A percentile compares a stretch with the other conserved stretches of the same genome.
phyloP scores from a whole-genome alignment of 371 early-diverging fungal species.

The Lichtheimia corymbifera region DNA sequence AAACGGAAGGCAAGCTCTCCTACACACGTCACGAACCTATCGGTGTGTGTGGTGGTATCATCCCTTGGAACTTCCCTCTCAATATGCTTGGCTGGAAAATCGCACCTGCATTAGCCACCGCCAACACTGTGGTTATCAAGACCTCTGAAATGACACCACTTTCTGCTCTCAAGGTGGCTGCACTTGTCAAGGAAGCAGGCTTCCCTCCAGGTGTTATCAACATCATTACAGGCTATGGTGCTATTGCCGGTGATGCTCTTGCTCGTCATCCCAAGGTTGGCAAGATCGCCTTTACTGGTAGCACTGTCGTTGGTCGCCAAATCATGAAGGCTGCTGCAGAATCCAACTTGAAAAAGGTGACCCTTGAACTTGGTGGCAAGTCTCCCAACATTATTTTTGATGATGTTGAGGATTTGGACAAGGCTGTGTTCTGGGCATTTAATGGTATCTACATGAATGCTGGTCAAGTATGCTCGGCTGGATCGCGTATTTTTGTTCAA shows the following conservation, averaged over 20 bases:
- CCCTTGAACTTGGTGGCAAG: constrained; percentile 84
- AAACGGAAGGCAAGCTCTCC: constrained; percentile 45
- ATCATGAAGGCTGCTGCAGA: constrained; percentile 60
- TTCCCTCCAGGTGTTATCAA: constrained; percentile 73
- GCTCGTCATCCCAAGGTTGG: constrained; percentile 39
- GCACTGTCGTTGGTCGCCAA: constrained; percentile 54
- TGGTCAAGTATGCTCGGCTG: constrained; percentile 84
- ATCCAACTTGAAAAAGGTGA: constrained; percentile 75
- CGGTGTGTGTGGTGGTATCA: constrained; percentile 83
- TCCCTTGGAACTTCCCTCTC: constrained; percentile 86
- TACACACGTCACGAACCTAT: constrained; percentile 80
- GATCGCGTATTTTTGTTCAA: constrained; percentile 87
- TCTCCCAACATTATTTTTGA: constrained; percentile 91
- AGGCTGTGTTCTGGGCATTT: constrained; percentile 72
- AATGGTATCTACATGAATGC: constrained; percentile 77
- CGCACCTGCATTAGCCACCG: constrained; percentile 87
- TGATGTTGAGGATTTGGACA: constrained; percentile 77
- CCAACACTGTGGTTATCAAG: constrained; percentile 82
- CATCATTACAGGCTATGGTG: constrained; percentile 59
- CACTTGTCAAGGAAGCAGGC: constrained; percentile 52
- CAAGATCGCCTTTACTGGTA: constrained; percentile 73
- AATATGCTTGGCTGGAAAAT: constrained; percentile 82
- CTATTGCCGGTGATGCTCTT: constrained; percentile 37
- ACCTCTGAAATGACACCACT: constrained; percentile 77
- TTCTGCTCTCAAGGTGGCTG: constrained; percentile 49